Percentiles rank a stretch among this genome's conserved stretches.
Evolutionary conservation across 2,329 filamentous ascomycete genomes (phyloP).

Genomic region (Apiospora pterosperma): DNA sequence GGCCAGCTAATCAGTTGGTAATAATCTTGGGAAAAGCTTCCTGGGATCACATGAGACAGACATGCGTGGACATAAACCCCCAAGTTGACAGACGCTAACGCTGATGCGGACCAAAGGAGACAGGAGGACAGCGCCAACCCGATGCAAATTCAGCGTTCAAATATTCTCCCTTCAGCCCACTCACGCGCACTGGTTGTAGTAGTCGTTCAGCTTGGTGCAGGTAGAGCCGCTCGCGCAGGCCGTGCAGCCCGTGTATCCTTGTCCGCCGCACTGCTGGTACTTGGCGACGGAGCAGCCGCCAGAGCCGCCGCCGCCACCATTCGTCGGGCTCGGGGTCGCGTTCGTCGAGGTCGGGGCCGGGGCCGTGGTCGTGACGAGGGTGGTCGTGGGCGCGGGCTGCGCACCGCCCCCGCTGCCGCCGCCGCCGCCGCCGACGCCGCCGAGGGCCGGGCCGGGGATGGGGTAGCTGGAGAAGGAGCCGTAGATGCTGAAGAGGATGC

Average conservation of each 20-base stretch:
- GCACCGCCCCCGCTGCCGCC: neutral
- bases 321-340: neutral
- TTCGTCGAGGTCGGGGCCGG: too few species aligned
- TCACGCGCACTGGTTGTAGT: neutral
- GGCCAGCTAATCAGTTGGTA: neutral
- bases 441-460: constrained; percentile 20
- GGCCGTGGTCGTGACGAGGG: neutral
- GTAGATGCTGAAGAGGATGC: constrained; percentile 23
- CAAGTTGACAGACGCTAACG: neutral
- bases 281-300: constrained; percentile 1
- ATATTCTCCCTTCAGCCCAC: neutral
- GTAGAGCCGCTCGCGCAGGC: neutral
- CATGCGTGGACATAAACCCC: neutral
- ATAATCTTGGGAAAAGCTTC: neutral
- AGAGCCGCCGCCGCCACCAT: neutral
- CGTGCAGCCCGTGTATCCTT: neutral
- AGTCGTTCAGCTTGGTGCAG: neutral
- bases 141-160: too few species aligned
- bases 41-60: neutral
- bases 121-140: too few species aligned
- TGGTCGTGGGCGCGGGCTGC: neutral
- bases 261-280: constrained; percentile 4
- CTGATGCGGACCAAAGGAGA: too few species aligned
- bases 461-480: constrained; percentile 17
- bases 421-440: neutral